A percentile compares a stretch with the other conserved stretches of the same genome.
These are phyloP conservation scores for Mortierella sp. DNA, from an alignment of 371 early-diverging fungal genomes.

Conservation along the genomic window DNA sequence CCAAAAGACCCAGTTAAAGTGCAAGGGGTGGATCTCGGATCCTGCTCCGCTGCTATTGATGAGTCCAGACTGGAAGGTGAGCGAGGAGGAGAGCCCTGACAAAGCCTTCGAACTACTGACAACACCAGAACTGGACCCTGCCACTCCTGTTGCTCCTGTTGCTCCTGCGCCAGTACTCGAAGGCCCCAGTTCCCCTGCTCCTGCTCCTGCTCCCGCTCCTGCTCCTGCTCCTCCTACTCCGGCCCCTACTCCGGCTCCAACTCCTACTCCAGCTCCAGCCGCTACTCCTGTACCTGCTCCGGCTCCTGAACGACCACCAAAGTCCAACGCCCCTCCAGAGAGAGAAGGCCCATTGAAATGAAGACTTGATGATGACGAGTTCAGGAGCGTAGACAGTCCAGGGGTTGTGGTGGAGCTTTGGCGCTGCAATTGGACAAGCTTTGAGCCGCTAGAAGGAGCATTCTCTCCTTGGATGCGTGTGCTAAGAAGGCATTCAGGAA, in stretches of 20 bases:
- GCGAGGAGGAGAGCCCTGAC: too few relatives aligned
- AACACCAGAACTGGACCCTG: too few relatives aligned
- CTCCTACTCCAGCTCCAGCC: too few relatives aligned
- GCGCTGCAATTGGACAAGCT: slow-evolving; percentile 45
- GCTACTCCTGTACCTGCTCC: not conserved
- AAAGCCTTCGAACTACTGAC: too few relatives aligned
- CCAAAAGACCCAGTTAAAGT: slow-evolving; percentile 82
- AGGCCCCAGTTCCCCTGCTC: not conserved
- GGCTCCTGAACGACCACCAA: slow-evolving; percentile 11
- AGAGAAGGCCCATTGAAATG: slow-evolving; percentile 13
- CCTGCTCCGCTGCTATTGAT: not conserved
- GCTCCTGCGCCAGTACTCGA: slow-evolving; percentile 4
- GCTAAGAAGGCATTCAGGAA: not conserved
- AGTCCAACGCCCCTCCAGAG: slow-evolving; percentile 37
- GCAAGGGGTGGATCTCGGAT: slow-evolving; percentile 34
- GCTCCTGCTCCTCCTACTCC: slow-evolving; percentile 7
- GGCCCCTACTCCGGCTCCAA: not conserved
- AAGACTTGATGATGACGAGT: not conserved
- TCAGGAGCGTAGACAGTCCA: slow-evolving; percentile 7
- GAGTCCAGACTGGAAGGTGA: too few relatives aligned
- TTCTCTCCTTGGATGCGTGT: slow-evolving; percentile 33
- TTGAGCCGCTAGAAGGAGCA: slow-evolving; percentile 29
- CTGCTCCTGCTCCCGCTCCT: not conserved
- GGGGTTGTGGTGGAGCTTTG: slow-evolving; percentile 24
- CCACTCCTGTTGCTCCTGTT: too few relatives aligned